Evolutionary conservation across 768 basidiomycete genomes (phyloP), one percentile per base, ranked within the genome.

Genomic region (Collybiopsis luxurians): DNA sequence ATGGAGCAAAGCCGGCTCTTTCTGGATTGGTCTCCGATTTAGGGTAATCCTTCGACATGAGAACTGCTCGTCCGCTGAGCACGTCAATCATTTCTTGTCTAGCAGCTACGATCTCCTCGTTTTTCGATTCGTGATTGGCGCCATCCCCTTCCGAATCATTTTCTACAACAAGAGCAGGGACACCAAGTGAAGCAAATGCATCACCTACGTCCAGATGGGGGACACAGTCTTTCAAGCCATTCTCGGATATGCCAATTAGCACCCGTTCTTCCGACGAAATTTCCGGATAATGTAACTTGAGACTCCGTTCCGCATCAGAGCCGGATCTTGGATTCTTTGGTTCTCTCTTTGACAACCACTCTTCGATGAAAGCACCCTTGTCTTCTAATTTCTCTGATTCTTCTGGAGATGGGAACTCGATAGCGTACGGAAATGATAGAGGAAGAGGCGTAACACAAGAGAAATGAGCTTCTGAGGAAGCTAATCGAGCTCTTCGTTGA

Each of bases 181-280:
- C 69, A 13, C 91, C 90, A 2, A 95, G 75, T 6, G 85, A 56
- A 0, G 76, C 72, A 61, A 92, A 85, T 0, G 90, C 85, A 66
- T 97, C 92, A 3, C 95, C 95, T 11, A 93, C 87, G 56, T 96
- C 89, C 19, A 98, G 76, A 61, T 86, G 83, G 0, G 95, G 95
- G 9, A 97, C 68, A 62, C 86, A 90, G 61, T 96, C 93, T 28
- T 78, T 70, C 43, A 93, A 66, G 12, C 85, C 84, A 2, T 80
- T 78, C 47, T 82, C 79, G 0, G 93, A 85, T 17, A 98, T 61
- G 3, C 85, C 92, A 17, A 97, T 76, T 38, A 98, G 83, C 21
- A 68, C 57, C 9, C 44, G 53, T 17, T 59, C 43, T 57, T 46
- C 78, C 74, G 46, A 81, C 73, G 2, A 70, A 28, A n/a, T 17